These are phyloP conservation scores for Hamigera avellanea DNA, from an alignment of 495 filamentous ascomycete species.

Conservation along the genomic window DNA sequence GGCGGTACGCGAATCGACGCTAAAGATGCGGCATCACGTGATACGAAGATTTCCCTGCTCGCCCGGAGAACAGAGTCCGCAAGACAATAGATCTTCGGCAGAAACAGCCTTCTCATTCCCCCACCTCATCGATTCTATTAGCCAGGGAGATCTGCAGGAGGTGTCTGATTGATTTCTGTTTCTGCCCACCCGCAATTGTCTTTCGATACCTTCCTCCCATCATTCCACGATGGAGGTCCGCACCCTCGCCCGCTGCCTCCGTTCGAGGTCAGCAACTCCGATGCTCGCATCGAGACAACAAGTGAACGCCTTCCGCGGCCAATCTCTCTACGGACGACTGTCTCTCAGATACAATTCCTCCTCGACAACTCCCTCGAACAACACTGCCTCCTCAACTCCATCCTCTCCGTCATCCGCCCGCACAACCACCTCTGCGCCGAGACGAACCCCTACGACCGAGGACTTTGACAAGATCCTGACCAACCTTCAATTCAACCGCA, in stretches of 20 bases:
- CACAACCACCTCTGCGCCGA: slow-evolving; percentile 1
- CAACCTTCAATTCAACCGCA: slow-evolving; percentile 24
- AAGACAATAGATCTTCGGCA: too few relatives aligned
- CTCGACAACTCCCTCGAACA: background rate
- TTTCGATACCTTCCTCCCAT: background rate
- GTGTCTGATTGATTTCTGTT: too few relatives aligned
- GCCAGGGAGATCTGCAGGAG: too few relatives aligned
- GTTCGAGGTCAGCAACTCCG: slow-evolving; percentile 19
- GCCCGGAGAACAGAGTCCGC: too few relatives aligned
- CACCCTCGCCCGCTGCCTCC: slow-evolving; percentile 23
- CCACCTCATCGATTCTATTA: too few relatives aligned
- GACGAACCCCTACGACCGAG: slow-evolving; percentile 2
- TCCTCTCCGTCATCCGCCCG: slow-evolving; percentile 3
- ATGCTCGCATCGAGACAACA: slow-evolving; percentile 12
- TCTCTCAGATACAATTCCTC: slow-evolving; percentile 14
- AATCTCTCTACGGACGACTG: background rate
- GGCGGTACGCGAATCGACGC: too few relatives aligned
- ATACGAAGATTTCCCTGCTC: too few relatives aligned
- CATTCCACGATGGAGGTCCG: slow-evolving; percentile 23
- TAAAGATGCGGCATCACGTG: too few relatives aligned
- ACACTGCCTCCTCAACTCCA: background rate
- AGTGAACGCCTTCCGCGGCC: slow-evolving; percentile 5
- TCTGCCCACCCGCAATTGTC: too few relatives aligned
- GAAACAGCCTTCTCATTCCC: too few relatives aligned
- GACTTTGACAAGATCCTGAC: slow-evolving; percentile 30